Percentiles rank a stretch among this genome's conserved stretches.
Evolutionary conservation across 2,329 filamentous ascomycete species (phyloP).

Genomic region (Colletotrichum karsti): DNA sequence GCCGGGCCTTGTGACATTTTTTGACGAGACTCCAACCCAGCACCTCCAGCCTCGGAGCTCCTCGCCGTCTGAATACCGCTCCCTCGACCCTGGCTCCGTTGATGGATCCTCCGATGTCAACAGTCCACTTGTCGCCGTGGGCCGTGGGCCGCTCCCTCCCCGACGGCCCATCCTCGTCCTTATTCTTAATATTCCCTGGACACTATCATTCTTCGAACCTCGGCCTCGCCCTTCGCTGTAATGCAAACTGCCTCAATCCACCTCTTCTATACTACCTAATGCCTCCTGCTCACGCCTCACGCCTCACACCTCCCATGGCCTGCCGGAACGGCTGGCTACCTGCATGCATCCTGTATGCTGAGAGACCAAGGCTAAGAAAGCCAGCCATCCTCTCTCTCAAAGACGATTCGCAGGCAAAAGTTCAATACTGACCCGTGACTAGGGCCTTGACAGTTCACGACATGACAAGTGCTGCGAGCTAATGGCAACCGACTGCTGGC

Average conservation of each 20-base stretch:
- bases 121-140: slow-evolving; percentile 12
- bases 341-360: slow-evolving; percentile 5
- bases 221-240: background rate
- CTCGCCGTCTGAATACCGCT: slow-evolving; percentile 4
- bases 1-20: slow-evolving; percentile 8
- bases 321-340: slow-evolving; percentile 6
- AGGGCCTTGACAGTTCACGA: slow-evolving; percentile 16
- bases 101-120: background rate
- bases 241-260: background rate
- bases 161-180: slow-evolving; percentile 3
- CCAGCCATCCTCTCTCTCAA: background rate
- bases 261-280: too few species aligned
- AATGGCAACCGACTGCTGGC: slow-evolving; percentile 8
- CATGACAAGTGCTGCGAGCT: slow-evolving; percentile 24
- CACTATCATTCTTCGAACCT: background rate
- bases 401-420: background rate
- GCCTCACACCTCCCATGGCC: too few species aligned
- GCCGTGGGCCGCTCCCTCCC: background rate
- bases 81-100: background rate
- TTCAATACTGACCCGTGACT: slow-evolving; percentile 7
- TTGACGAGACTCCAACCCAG: background rate
- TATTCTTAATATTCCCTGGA: background rate
- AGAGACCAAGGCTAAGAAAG: background rate
- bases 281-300: too few species aligned
- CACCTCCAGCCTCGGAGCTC: slow-evolving; percentile 6